Base-by-base conservation (phyloP, 2,329 filamentous ascomycete species). In the Penicillium sp. region DNA sequence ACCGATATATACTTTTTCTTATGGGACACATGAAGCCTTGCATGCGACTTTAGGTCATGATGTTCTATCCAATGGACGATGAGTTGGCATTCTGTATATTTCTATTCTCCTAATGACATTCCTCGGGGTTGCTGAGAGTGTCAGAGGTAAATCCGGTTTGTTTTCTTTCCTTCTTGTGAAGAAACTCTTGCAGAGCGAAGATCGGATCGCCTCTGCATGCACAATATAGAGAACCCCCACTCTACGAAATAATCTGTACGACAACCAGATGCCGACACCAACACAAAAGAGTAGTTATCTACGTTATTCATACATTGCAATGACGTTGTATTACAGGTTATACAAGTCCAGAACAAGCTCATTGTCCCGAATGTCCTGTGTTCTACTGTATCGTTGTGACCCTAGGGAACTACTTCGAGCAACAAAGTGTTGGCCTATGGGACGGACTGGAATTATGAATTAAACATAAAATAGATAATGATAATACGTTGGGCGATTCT, bases 381-480 rank as follows among this genome's bases (percentile, higher is more conserved):
- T 31, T 52, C 29, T 25, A 29, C 19, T 54, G 40, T 53, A 54
- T 38, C 12, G 17, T 45, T 5, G 37, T 50, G 47, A 8, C 31
- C 33, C 15, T 42, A 25, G 51, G 45, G 52, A 56, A 61, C 27
- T 27, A 45, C 47, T 3, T 51, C 23, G 23, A 38, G 38, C 23
- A 45, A 43, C n/a, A 10, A 19, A 48, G 37, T 40, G n/a, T 13
- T 15, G 25, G 29, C 56, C 51, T 58, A 50, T 58, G 21, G 51
- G 56, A 50, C 23, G n/a, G n/a, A 21, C n/a, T 46, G 56, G 56
- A 55, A 38, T 55, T 40, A 6, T 37, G 21, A 21, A 23, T 15
- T 42, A 19, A n/a, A 9, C 53, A 58, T 65, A 55, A 58, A 29
- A 47, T 58, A 50, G 59, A 58, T 58, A 56, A 61, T 55, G 37